phyloP scores from a whole-genome alignment of 257 asterid genomes.

The Nicotiana attenuata region DNA sequence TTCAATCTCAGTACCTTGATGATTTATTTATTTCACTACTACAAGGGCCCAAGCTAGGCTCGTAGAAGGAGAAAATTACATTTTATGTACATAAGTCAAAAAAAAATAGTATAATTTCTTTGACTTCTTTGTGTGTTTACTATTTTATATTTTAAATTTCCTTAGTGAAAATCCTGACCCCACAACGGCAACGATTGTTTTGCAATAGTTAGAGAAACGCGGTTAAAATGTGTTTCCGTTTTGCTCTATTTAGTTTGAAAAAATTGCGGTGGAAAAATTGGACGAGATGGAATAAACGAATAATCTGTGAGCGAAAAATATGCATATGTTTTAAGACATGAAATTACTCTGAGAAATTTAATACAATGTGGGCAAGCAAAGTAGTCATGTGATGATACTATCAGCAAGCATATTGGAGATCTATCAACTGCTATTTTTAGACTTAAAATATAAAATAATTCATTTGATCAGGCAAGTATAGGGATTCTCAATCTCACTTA shows the following conservation, averaged over 20 bases:
- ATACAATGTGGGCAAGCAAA: not conserved
- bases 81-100: too few species aligned
- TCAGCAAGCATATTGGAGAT: constrained; percentile 3
- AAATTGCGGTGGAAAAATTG: not conserved
- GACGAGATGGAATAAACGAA: not conserved
- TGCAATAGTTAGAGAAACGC: too few species aligned
- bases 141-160: too few species aligned
- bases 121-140: too few species aligned
- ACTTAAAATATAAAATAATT: not conserved
- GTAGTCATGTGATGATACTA: constrained; percentile 1
- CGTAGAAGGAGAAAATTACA: too few species aligned
- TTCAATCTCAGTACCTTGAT: too few species aligned
- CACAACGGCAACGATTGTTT: not conserved
- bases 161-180: too few species aligned
- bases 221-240: too few species aligned
- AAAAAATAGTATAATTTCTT: too few species aligned
- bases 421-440: not conserved
- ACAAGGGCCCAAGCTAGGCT: too few species aligned
- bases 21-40: too few species aligned
- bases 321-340: not conserved
- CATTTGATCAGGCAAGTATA: not conserved
- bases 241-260: too few species aligned
- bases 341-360: not conserved
- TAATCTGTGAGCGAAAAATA: not conserved
- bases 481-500: constrained; percentile 7